Percentiles rank a stretch among this genome's conserved stretches.
Evolutionary conservation across 176 grass and related monocot species (phyloP).

Genomic region (Oryza longistaminata): DNA sequence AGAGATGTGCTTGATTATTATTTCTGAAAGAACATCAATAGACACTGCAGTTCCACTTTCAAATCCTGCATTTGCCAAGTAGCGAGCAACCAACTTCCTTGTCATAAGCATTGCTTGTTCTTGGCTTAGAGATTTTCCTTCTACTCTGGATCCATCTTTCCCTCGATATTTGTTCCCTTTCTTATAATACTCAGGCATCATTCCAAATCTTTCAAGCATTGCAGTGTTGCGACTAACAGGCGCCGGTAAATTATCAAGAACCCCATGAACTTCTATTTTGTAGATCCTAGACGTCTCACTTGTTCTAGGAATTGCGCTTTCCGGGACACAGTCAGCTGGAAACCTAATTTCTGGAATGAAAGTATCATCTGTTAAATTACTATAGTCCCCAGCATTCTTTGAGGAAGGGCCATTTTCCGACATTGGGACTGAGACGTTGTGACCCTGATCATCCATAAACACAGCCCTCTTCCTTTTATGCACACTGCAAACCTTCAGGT

Average conservation of each 20-base stretch:
- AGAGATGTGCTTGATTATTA: conserved; percentile 67
- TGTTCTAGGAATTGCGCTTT: conserved; percentile 74
- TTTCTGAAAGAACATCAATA: conserved; percentile 77
- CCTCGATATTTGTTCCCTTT: conserved; percentile 94
- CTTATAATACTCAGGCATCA: conserved; percentile 94
- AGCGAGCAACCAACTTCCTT: conserved; percentile 57
- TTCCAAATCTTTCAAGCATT: conserved; percentile 99
- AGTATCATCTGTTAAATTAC: conserved; percentile 64
- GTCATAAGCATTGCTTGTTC: conserved; percentile 75
- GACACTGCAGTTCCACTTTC: conserved; percentile 69
- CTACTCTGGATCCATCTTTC: conserved; percentile 66
- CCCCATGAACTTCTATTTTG: conserved; percentile 70
- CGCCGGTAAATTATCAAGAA: conserved; percentile 95
- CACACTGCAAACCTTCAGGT: conserved; percentile 65
- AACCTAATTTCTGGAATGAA: conserved; percentile 90
- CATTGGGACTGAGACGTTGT: conserved; percentile 20
- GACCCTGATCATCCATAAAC: conserved; percentile 53
- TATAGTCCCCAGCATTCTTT: conserved; percentile 57
- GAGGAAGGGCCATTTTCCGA: conserved; percentile 61
- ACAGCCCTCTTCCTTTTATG: conserved; percentile 90
- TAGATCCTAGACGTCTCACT: conserved; percentile 46
- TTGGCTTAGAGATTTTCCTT: conserved; percentile 66
- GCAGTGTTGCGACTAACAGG: conserved; percentile 76
- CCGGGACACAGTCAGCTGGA: conserved; percentile 88
- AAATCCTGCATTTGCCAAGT: conserved; percentile 54